Evolutionary conservation across 306 rosid genomes (phyloP).

Genomic region (Arachis stenosperma): DNA sequence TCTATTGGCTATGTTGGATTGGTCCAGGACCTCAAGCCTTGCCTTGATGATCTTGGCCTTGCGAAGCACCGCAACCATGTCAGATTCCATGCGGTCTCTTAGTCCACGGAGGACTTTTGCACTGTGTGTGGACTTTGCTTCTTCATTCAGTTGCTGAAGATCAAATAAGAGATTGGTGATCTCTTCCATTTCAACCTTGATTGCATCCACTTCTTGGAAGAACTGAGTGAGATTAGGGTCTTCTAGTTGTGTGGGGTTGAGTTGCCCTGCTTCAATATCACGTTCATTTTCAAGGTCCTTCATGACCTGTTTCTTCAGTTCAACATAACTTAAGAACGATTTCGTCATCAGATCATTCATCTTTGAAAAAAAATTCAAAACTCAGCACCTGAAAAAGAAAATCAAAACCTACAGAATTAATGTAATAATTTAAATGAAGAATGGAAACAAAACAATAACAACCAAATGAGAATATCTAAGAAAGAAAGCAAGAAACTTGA

Average conservation of each 20-base stretch:
- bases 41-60: slow-evolving; percentile 66
- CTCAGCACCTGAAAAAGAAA: slow-evolving; percentile 42
- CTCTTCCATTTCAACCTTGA: slow-evolving; percentile 86
- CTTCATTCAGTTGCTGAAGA: slow-evolving; percentile 73
- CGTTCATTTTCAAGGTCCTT: slow-evolving; percentile 59
- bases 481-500: slow-evolving; percentile 27
- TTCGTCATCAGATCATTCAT: slow-evolving; percentile 97
- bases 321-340: slow-evolving; percentile 91
- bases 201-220: slow-evolving; percentile 63
- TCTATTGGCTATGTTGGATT: slow-evolving; percentile 64
- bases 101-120: slow-evolving; percentile 82
- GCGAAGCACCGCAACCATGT: slow-evolving; percentile 77
- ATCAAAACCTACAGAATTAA: slow-evolving; percentile 22
- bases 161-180: slow-evolving; percentile 88
- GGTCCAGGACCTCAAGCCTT: slow-evolving; percentile 66
- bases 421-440: background rate
- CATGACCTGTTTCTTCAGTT: slow-evolving; percentile 73
- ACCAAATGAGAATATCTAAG: background rate
- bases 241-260: slow-evolving; percentile 50
- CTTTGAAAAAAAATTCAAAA: slow-evolving; percentile 47
- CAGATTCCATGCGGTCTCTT: slow-evolving; percentile 78
- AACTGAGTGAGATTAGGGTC: slow-evolving; percentile 80
- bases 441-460: background rate
- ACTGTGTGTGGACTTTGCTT: slow-evolving; percentile 81
- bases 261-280: slow-evolving; percentile 67